Evolutionary conservation across 352 stramenopile genomes (phyloP), one percentile per base, ranked within the genome.

Genomic region (Phytophthora tubulina): DNA sequence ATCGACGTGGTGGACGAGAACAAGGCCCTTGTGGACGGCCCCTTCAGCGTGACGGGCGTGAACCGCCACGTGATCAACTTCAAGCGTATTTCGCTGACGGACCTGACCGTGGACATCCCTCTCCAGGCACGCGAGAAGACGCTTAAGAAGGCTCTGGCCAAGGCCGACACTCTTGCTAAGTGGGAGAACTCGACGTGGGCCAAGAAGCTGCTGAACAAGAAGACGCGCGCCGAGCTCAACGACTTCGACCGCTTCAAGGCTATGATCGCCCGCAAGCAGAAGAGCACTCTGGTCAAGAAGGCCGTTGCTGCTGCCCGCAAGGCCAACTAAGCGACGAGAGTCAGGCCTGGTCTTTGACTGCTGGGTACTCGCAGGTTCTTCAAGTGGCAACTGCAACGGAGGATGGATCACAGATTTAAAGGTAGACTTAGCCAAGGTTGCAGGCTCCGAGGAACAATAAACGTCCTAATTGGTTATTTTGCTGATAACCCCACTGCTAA

Each of bases 211-310:
- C 90, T 89, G 41, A 90, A 91, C 75, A 99, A 99, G 93, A 98
- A 97, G 81, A 98, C 92, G 64, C 96, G 98, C 68, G 93, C 93
- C 38, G 80, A 81, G 68, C 86, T 99, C 30, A 97, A 78, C 70
- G 98, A 99, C 91, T 99, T 99, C 75, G 97, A 99, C 79, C 93
- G 98, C 79, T 99, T 99, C 89, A 99, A 99, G 95, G 89, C 98
- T 68, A 99, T 99, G 97, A 97, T 99, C 76, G 98, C 97, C 48
- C 97, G 97, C 83, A 99, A 99, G 95, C 96, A 99, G 84, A 99
- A 99, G 91, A 93, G 86, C 67, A 86, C 84, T 45, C 91, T 99
- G 63, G 92, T 99, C 80, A 97, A 97, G 80, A 98, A 98, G 84
- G 74, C 86, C 42, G 66, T 94, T 48, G 89, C 89, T 54, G 85